Conservation (phyloP, 495 filamentous ascomycete genomes). For the Trypethelium eluteriae region DNA sequence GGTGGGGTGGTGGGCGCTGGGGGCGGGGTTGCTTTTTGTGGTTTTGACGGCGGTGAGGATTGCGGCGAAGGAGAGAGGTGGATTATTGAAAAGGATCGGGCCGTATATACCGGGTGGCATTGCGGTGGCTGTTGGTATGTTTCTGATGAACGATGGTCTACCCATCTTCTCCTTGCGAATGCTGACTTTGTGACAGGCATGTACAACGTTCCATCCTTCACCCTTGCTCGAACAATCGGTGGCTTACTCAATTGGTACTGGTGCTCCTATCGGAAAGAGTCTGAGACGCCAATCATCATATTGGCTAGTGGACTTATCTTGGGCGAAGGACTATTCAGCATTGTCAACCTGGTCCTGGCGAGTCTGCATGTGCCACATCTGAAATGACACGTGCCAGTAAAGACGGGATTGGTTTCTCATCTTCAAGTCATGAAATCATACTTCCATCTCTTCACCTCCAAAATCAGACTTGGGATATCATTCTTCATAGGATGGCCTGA, state of each 20-base stretch:
- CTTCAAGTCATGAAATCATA: too few species aligned
- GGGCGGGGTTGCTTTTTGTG: slow-evolving; percentile 63
- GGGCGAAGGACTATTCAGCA: slow-evolving; percentile 89
- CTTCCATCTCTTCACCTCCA: too few species aligned
- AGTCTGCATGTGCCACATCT: slow-evolving; percentile 73
- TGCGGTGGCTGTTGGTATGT: slow-evolving; percentile 76
- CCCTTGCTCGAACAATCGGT: slow-evolving; percentile 78
- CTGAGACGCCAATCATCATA: slow-evolving; percentile 53
- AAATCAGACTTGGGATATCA: too few species aligned
- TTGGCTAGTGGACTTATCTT: slow-evolving; percentile 75
- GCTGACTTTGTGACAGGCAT: slow-evolving; percentile 51
- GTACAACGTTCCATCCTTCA: slow-evolving; percentile 96
- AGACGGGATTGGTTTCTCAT: too few species aligned
- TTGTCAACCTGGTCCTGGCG: slow-evolving; percentile 79
- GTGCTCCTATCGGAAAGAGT: slow-evolving; percentile 43
- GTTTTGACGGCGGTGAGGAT: slow-evolving; percentile 61
- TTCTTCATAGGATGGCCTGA: too few species aligned
- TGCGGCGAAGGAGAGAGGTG: slow-evolving; percentile 37
- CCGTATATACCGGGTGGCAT: slow-evolving; percentile 80
- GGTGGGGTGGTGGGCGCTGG: slow-evolving; percentile 68
- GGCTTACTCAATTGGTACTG: slow-evolving; percentile 83
- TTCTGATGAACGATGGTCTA: background rate
- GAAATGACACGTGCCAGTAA: too few species aligned
- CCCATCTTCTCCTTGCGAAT: slow-evolving; percentile 2
- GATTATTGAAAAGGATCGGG: slow-evolving; percentile 35